Conservation (phyloP, 805 yeast genomes). For the Lipomyces mesembrius region DNA sequence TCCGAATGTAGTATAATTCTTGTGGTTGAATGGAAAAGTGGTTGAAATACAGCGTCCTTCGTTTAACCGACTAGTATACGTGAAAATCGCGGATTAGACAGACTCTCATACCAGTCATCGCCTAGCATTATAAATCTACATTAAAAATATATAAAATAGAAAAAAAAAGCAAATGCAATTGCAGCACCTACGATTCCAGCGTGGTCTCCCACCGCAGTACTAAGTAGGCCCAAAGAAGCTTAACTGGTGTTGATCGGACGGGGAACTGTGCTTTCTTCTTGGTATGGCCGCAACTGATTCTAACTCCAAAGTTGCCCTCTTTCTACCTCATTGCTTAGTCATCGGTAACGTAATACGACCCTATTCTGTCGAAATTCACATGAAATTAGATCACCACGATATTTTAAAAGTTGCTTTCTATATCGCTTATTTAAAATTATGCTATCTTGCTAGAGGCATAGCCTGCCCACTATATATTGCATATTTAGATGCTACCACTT, state of each 20-base stretch:
- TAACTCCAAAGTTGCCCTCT: background rate
- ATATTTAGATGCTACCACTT: too few relatives aligned
- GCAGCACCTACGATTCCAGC: constrained; percentile 4
- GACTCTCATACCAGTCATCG: background rate
- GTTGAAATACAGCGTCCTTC: background rate
- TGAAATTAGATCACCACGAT: too few relatives aligned
- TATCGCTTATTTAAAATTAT: too few relatives aligned
- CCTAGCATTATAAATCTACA: background rate
- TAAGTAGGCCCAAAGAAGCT: constrained; percentile 5
- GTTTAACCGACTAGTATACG: background rate
- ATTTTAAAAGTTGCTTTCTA: too few relatives aligned
- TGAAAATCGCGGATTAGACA: background rate
- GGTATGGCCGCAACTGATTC: background rate
- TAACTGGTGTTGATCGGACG: constrained; percentile 5
- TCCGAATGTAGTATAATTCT: background rate
- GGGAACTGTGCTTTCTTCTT: constrained; percentile 2
- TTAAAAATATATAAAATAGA: background rate
- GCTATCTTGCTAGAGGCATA: too few relatives aligned
- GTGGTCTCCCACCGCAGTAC: constrained; percentile 5
- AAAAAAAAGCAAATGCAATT: background rate
- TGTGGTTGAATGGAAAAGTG: constrained; percentile 11
- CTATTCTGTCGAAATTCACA: too few relatives aligned
- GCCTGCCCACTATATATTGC: too few relatives aligned
- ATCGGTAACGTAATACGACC: background rate
- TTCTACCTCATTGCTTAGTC: background rate